These are phyloP conservation scores for Colletotrichum orbiculare DNA, from an alignment of 2,329 filamentous ascomycete species.

Conservation along the genomic window DNA sequence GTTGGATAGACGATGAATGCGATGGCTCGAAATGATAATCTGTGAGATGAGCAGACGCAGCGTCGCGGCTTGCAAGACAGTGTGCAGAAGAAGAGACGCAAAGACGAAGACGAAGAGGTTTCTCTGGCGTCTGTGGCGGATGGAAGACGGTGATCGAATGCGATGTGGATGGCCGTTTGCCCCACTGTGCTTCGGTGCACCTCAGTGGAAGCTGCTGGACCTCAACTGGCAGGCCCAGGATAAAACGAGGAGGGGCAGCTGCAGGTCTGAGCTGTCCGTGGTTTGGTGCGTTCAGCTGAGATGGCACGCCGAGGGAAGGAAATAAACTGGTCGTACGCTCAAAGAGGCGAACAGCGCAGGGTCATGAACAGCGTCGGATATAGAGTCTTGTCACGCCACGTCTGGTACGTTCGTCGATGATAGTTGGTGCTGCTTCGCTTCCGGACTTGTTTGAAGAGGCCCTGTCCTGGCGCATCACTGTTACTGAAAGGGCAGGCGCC, in stretches of 20 bases:
- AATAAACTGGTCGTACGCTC: too few relatives aligned
- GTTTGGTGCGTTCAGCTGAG: too few relatives aligned
- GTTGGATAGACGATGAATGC: too few relatives aligned
- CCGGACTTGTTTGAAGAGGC: not conserved
- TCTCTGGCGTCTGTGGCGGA: too few relatives aligned
- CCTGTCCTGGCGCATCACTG: slow-evolving; percentile 21
- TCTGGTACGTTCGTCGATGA: slow-evolving; percentile 1
- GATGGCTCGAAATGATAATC: too few relatives aligned
- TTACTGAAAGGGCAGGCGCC: slow-evolving; percentile 30
- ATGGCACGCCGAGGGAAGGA: not conserved
- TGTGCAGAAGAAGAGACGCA: too few relatives aligned
- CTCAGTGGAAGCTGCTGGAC: slow-evolving; percentile 25
- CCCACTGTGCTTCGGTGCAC: slow-evolving; percentile 13
- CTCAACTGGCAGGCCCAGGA: not conserved
- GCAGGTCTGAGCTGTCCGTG: slow-evolving; percentile 11
- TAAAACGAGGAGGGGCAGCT: slow-evolving; percentile 22
- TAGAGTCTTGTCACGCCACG: not conserved
- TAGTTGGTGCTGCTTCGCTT: not conserved
- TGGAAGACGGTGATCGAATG: too few relatives aligned
- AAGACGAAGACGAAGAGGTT: too few relatives aligned
- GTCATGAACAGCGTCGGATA: too few relatives aligned
- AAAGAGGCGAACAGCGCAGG: too few relatives aligned
- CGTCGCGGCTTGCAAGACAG: too few relatives aligned
- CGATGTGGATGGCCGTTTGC: slow-evolving; percentile 27
- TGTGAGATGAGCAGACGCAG: too few relatives aligned